Base-by-base conservation (phyloP, 768 basidiomycete genomes). In the Hericium rajendrae region DNA sequence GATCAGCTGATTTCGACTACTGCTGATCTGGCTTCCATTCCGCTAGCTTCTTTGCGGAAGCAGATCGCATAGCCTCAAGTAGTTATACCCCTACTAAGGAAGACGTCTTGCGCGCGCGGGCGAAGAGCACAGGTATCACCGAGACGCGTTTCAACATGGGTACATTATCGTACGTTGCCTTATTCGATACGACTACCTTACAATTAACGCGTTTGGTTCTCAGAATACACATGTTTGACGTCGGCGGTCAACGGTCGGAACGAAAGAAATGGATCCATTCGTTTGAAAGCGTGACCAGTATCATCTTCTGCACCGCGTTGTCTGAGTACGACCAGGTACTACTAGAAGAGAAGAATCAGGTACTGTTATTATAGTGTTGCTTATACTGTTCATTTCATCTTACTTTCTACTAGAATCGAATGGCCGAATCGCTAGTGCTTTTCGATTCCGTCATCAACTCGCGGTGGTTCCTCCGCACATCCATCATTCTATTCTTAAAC, bases 101-200 rank as follows among this genome's bases (percentile, higher is more conserved):
- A 6, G 94, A 97, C 67, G 88, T 95, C 2, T 74, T 97, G 26
- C 77, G 91, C 24, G 91, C 91, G n/a, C 81, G 92, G 61, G 83
- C 84, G 57, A 94, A 94, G 75, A 91, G 85, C 56, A 85, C 88
- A 2, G 93, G 93, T 16, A 94, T 97, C 64, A 85, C 84, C 5
- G 94, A 97, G 72, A 97, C 94, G 6, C 72, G 86, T 65, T 90
- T 91, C 57, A 76, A 75, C 12, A 81, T 89, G 78, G 88, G 86
- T 2, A 80, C 70, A 26, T 55, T 76, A 56, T 72, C 69, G 68
- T 71, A 54, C 50, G 70, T 66, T n/a, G 6, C 15, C 4, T 26
- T 3, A 24, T 18, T 48, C 26, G 10, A 16, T 41, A 4, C 51
- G 26, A 6, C 51, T 10, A 32, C 6, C 9, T 32, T 8, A 32